Evolutionary conservation across 208 protist genomes (phyloP), one percentile per base, ranked within the genome.

Genomic region (Vickermania ingenoplastis): DNA sequence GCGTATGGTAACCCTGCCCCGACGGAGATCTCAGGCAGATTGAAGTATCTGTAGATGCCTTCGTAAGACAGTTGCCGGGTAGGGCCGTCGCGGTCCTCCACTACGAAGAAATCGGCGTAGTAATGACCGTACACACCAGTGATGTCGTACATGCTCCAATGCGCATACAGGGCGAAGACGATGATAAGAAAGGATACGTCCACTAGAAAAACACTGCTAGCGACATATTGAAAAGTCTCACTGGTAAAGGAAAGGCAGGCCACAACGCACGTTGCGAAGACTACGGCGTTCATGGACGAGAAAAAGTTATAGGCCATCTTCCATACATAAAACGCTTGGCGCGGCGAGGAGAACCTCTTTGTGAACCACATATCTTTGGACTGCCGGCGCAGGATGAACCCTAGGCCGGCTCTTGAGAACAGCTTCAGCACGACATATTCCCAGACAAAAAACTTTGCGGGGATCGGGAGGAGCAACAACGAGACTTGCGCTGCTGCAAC

Each of bases 11-110:
- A 86, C 2, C 88, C 79, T 67, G 92, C 92, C 13, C 92, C 95
- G 11, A 93, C 84, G 1, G 88, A 79, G 5, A 75, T 72, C 57
- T 97, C 88, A 0, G 93, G 94, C 73, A 97, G 97, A 75, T 97
- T 97, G n/a, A 97, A 60, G 61, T 94, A 97, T 52, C 96, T 79
- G 66, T 97, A 97, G 24, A 97, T 95, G 57, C 94, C 93, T 41
- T 73, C 85, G 68, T 97, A 97, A 51, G 79, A 83, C 26, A 97
- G 71, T 52, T 68, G 82, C 2, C 78, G 67, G n/a, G n/a, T n/a
- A n/a, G n/a, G n/a, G n/a, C n/a, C n/a, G n/a, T n/a, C n/a, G 27
- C 84, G 77, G 7, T 93, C 75, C 22, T 77, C 63, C 14, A 74
- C 65, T 57, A 91, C 68, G 65, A 94, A 93, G 49, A 96, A 94